Percentiles rank a stretch among this genome's conserved stretches.
Conservation (phyloP, 306 rosid genomes). For the Adenanthera pavonina region DNA sequence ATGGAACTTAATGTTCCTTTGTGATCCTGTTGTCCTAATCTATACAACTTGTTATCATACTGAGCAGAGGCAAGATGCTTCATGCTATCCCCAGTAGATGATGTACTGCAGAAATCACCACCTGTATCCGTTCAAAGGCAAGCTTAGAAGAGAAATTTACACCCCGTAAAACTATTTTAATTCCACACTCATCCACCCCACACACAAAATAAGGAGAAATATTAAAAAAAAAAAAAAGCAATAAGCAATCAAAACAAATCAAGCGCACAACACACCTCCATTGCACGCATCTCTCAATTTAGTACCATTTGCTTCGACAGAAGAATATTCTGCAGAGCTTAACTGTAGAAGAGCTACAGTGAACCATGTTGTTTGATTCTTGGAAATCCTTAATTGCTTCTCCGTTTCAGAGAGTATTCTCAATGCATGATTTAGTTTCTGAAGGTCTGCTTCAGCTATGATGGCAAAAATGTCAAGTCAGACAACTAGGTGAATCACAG, state of each 20-base stretch:
- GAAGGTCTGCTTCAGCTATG: slow-evolving; percentile 71
- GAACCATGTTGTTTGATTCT: slow-evolving; percentile 88
- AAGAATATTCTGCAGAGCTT: slow-evolving; percentile 61
- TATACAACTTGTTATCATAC: slow-evolving; percentile 45
- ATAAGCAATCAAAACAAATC: slow-evolving; percentile 1
- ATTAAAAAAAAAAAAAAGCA: background rate
- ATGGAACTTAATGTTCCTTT: slow-evolving; percentile 67
- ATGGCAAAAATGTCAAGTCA: slow-evolving; percentile 36
- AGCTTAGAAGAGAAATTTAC: slow-evolving; percentile 27
- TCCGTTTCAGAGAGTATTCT: slow-evolving; percentile 80
- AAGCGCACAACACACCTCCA: slow-evolving; percentile 41
- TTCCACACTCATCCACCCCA: background rate
- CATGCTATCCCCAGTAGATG: slow-evolving; percentile 46
- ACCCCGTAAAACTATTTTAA: slow-evolving; percentile 2
- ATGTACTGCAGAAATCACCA: slow-evolving; percentile 39
- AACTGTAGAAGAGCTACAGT: slow-evolving; percentile 85
- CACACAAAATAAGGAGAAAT: background rate
- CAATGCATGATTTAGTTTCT: slow-evolving; percentile 73
- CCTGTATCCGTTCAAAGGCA: slow-evolving; percentile 40
- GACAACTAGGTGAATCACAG: slow-evolving; percentile 31
- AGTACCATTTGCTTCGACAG: slow-evolving; percentile 51
- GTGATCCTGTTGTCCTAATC: slow-evolving; percentile 57
- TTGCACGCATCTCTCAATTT: slow-evolving; percentile 49
- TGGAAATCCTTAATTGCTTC: slow-evolving; percentile 78
- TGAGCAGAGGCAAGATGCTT: slow-evolving; percentile 48